Conservation (phyloP, 106 monocot genomes). For the Apostasia ramifera region DNA sequence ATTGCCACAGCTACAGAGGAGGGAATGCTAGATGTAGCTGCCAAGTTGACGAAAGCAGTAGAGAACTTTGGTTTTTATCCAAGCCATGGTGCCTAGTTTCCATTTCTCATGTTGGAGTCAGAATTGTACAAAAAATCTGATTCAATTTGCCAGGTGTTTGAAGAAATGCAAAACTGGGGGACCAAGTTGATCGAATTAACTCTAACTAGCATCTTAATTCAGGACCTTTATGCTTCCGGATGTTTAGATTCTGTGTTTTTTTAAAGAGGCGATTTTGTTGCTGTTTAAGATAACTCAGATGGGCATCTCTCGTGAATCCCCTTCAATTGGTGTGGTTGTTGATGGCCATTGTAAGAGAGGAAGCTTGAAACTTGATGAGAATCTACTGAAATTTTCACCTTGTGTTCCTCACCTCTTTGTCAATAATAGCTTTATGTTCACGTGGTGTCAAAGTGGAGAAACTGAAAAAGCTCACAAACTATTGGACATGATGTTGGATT, state of each 20-base stretch:
- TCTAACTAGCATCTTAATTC: slow-evolving; percentile 28
- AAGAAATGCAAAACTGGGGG: slow-evolving; percentile 14
- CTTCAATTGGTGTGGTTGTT: slow-evolving; percentile 24
- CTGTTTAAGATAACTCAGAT: slow-evolving; percentile 29
- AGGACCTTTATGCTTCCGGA: slow-evolving; percentile 16
- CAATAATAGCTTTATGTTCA: slow-evolving; percentile 45
- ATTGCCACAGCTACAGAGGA: slow-evolving; percentile 1
- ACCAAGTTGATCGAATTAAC: background rate
- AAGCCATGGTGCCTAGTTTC: slow-evolving; percentile 11
- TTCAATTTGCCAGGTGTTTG: slow-evolving; percentile 20
- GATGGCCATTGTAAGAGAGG: slow-evolving; percentile 51
- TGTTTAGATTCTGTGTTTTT: slow-evolving; percentile 21
- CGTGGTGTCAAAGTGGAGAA: slow-evolving; percentile 28
- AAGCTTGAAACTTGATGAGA: slow-evolving; percentile 16
- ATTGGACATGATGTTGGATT: slow-evolving; percentile 32
- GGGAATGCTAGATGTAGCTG: slow-evolving; percentile 15
- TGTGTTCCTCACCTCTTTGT: slow-evolving; percentile 23
- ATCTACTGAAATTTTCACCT: slow-evolving; percentile 9
- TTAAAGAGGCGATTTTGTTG: slow-evolving; percentile 30
- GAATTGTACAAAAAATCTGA: slow-evolving; percentile 17
- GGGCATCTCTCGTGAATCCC: slow-evolving; percentile 20
- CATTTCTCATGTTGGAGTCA: slow-evolving; percentile 10
- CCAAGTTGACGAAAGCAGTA: slow-evolving; percentile 15
- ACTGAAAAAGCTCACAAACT: slow-evolving; percentile 18
- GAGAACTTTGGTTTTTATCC: slow-evolving; percentile 25